Conservation (phyloP, 2,329 filamentous ascomycete genomes). For the Fusarium scirpi region DNA sequence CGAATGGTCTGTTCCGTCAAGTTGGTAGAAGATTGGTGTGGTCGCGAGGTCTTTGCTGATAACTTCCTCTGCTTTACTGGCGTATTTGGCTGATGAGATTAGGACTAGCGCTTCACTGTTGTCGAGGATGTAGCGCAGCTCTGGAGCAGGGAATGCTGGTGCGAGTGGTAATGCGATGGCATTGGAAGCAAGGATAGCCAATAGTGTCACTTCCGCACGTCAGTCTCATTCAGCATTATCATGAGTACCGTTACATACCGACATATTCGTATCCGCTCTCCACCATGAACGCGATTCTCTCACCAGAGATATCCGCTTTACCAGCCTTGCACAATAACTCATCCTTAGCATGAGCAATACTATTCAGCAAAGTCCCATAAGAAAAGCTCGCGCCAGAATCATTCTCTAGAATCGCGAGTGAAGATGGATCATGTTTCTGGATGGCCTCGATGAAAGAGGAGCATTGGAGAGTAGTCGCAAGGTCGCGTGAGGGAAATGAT, state of each 20-base stretch:
- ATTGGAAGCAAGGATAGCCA: conserved; percentile 85
- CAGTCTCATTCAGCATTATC: background rate
- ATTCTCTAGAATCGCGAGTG: conserved; percentile 5
- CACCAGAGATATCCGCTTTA: conserved; percentile 59
- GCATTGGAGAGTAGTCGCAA: background rate
- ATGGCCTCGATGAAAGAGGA: conserved; percentile 12
- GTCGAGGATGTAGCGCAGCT: conserved; percentile 91
- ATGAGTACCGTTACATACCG: conserved; percentile 68
- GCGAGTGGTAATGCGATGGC: conserved; percentile 92
- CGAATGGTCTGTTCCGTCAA: conserved; percentile 74
- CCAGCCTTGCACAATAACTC: background rate
- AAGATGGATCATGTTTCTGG: background rate
- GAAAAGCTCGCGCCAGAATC: background rate
- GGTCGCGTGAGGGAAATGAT: background rate
- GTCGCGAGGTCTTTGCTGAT: conserved; percentile 73
- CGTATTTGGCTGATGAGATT: conserved; percentile 82
- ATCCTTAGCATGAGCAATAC: background rate
- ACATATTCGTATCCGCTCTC: conserved; percentile 99
- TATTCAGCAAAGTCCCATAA: background rate
- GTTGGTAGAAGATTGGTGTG: conserved; percentile 71
- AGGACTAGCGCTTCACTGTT: conserved; percentile 85
- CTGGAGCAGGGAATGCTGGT: conserved; percentile 83
- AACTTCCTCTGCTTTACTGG: conserved; percentile 78
- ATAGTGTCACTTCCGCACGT: conserved; percentile 76
- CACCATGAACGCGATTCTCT: conserved; percentile 89